Base-by-base conservation (phyloP, 768 basidiomycete genomes). In the Tylopilus plumbeoviolaceoides region DNA sequence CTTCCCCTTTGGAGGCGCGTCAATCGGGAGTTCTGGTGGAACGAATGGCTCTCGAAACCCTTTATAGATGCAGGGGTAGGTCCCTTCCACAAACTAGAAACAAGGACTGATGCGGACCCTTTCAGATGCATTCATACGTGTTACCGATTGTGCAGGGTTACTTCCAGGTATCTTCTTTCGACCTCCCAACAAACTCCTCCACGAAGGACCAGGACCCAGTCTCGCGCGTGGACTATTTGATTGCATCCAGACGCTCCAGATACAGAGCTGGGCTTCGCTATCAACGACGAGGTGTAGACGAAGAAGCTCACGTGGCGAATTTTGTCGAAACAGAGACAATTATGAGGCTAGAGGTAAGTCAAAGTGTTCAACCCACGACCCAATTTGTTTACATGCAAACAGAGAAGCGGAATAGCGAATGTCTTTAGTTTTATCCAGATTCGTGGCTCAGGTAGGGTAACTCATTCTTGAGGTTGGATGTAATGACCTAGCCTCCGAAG, bases 291-390 rank as follows among this genome's bases (percentile, higher is more conserved):
- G 97, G 97, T 2, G 83, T 98, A 48, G 95, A 98, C 62, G 91
- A 95, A 57, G 85, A 90, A 53, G 91, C 93, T 6, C 80, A 91
- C 64, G 95, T 94, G 4, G 95, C 93, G 1, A 98, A 98, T 70
- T 94, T 98, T 64, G 93, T 98, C 2, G 92, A 98, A 70, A 93
- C 92, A 0, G 95, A 98, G 72, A 87, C 90, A 3, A 84, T 95
- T 48, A 82, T 91, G 75, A 77, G 84, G 40, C 81, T 95, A 11
- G 81, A 88, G 76, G 93, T 91, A 54, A 36, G 78, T 60, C 44
- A 11, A 14, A 18, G 5, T 15, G 23, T 17, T 56, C 20, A 14
- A 14, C 18, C 3, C 30, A 18, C 44, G 23, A 47, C 33, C 35
- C 27, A 5, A 4, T 27, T 33, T 54, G 23, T 45, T 35, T 33